Evolutionary conservation across 139 green algal species (phyloP).

Genomic region (Astrephomene gubernaculifera): DNA sequence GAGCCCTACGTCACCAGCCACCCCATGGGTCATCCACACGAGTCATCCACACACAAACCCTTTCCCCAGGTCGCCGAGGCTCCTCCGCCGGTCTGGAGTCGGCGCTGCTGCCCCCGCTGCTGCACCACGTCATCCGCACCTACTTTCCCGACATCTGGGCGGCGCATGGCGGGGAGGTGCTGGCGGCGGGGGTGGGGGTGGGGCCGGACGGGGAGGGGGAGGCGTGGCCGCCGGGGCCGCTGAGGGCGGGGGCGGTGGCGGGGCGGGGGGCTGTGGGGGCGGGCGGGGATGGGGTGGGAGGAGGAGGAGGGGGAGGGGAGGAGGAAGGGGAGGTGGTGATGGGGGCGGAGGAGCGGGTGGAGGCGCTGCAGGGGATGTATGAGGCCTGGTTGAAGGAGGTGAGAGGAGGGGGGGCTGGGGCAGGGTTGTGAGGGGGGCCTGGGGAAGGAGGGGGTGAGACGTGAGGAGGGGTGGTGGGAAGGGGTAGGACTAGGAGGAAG

Average conservation of each 20-base stretch:
- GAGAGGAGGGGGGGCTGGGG: neutral
- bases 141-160: conserved; percentile 65
- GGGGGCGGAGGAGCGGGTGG: neutral
- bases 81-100: conserved; percentile 51
- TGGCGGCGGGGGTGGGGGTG: conserved; percentile 21
- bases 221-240: neutral
- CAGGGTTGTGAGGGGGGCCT: neutral
- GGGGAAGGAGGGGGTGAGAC: neutral
- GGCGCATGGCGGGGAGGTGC: conserved; percentile 37
- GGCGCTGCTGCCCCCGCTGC: conserved; percentile 58
- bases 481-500: too few relatives aligned
- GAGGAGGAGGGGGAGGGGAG: too few relatives aligned
- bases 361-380: conserved; percentile 53
- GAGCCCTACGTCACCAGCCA: too few relatives aligned
- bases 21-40: too few relatives aligned
- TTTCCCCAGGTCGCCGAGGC: conserved; percentile 55
- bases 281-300: neutral
- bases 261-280: conserved; percentile 31
- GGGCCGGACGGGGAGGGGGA: neutral
- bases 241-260: neutral
- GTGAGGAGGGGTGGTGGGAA: too few relatives aligned
- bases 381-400: conserved; percentile 60
- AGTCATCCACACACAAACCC: neutral
- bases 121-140: conserved; percentile 57
- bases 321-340: neutral